Percentiles rank a stretch among this genome's conserved stretches.
Evolutionary conservation across 2,329 filamentous ascomycete genomes (phyloP).

Genomic region (Calonectria ilicicola): DNA sequence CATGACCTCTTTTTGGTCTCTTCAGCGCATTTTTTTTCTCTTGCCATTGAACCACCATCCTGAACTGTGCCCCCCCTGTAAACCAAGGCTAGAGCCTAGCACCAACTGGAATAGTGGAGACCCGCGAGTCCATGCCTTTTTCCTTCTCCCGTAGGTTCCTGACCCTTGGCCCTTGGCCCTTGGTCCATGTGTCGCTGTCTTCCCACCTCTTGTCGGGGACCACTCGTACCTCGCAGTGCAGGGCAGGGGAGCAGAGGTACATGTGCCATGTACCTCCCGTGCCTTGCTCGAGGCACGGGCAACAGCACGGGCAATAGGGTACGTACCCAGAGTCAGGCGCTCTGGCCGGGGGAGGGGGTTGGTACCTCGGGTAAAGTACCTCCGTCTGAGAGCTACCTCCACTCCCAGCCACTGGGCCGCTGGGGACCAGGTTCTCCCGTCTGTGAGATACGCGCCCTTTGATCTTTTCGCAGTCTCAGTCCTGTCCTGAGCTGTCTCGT

Average conservation of each 20-base stretch:
- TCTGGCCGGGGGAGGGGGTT: constrained; percentile 1
- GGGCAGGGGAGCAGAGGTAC: constrained; percentile 4
- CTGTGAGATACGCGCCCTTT: not conserved
- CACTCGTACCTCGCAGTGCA: not conserved
- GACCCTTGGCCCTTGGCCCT: constrained; percentile 13
- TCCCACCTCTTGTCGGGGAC: constrained; percentile 1
- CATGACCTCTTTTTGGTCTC: not conserved
- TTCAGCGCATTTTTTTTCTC: constrained; percentile 8
- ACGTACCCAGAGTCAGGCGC: constrained; percentile 22
- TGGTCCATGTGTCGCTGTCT: constrained; percentile 15
- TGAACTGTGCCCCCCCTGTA: constrained; percentile 11
- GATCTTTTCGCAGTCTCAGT: constrained; percentile 8
- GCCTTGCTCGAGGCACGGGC: not conserved
- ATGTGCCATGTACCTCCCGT: constrained; percentile 3
- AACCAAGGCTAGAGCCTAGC: constrained; percentile 1
- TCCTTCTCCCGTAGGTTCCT: constrained; percentile 10
- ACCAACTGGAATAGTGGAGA: constrained; percentile 7
- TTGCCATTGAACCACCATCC: constrained; percentile 1
- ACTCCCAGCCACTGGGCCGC: constrained; percentile 2
- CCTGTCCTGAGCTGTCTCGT: constrained; percentile 15
- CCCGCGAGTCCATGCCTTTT: constrained; percentile 10
- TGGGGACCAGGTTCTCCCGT: not conserved
- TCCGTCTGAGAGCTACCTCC: constrained; percentile 5
- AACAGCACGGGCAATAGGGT: not conserved
- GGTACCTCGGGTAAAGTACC: constrained; percentile 23